Base-by-base conservation (phyloP, 129 eudicot genomes). In the Chrysanthemum makinoi region DNA sequence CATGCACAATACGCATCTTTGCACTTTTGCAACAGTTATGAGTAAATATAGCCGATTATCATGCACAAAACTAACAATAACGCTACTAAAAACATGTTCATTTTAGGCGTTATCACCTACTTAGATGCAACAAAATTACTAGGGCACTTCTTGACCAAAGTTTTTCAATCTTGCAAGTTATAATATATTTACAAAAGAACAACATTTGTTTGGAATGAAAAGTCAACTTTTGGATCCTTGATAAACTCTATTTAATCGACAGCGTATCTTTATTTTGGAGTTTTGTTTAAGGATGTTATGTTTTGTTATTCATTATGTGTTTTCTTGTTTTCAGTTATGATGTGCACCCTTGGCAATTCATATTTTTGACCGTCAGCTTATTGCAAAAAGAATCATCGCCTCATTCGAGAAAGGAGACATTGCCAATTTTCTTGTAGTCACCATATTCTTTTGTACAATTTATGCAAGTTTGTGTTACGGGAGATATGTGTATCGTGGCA, bases 371-470 rank as follows among this genome's bases (percentile, higher is more conserved):
- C 76, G 48, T 43, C 48, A 58, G 66, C 48, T 62, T 62, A 35
- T 44, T 75, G 79, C 66, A n/a, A 44, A 55, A 46, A 76, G 76
- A 54, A 39, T 17, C 70, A 35, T 77, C 54, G 6, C 46, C 57
- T 63, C 16, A 61, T 18, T 43, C 39, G 76, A 19, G 51, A 9
- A 57, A 22, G 46, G 75, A 39, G 55, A 39, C 55, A 22, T 55
- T 65, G 72, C 22, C 58, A 35, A 43, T 69, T 51, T 69, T 69
- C 80, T 48, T 48, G 15, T 39, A 65, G 79, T 66, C 57, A 16
- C 8, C 49, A 46, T 24, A 75, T 75, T 75, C 80, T n/a, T 75
- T 77, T 77, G 76, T 77, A 62, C 69, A 77, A 77, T 77, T 67
- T 60, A 60, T 18, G 33, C 6, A 28, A 16, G 49, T 61, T 62